Evolutionary conservation across 2,329 filamentous ascomycete genomes (phyloP), one percentile per base, ranked within the genome.

Genomic region (Neonectria neomacrospora): DNA sequence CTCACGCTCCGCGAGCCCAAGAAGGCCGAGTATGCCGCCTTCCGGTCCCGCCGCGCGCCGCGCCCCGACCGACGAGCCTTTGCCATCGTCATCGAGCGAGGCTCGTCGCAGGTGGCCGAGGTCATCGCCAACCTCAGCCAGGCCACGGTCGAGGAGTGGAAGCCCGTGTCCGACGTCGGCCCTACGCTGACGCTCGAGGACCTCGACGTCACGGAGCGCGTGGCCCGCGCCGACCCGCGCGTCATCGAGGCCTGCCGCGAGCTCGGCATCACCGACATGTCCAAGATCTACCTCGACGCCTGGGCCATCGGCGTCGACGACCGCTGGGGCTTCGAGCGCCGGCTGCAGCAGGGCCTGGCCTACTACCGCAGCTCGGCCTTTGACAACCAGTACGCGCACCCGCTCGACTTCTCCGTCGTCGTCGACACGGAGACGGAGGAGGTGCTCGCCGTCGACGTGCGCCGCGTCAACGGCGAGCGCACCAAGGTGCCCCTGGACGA

Each of bases 261-360:
- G 34, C 80, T 93, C 66, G 91, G 92, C 22, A 93, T 95, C 66
- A 83, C 88, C 69, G 91, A 94, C 70, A 95, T 95, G 92, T 81
- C 91, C 77, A 93, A 94, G 79, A 90, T 95, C 37, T 94, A 91
- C 78, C 91, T 92, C 76, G 92, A 95, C 76, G 91, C 90, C 44
- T 95, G 92, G 92, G 93, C 92, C 1, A 94, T 95, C 77, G 92
- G 92, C 32, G 91, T 92, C 67, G 92, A 95, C 71, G 87, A 92
- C 75, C 88, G 92, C 52, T 94, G 93, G 77, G 91, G 91, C 54
- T 91, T 82, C 60, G 82, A 84, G 59, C 83, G 91, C 39, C 86
- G 92, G 61, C 84, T 94, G 9, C 92, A 95, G 78, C 92, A 95
- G 80, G 92, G 91, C 12, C 81, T 95, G 28, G 92, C 93, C 85